Conservation (phyloP, 2,329 filamentous ascomycete genomes). For the Xylaria sp. region DNA sequence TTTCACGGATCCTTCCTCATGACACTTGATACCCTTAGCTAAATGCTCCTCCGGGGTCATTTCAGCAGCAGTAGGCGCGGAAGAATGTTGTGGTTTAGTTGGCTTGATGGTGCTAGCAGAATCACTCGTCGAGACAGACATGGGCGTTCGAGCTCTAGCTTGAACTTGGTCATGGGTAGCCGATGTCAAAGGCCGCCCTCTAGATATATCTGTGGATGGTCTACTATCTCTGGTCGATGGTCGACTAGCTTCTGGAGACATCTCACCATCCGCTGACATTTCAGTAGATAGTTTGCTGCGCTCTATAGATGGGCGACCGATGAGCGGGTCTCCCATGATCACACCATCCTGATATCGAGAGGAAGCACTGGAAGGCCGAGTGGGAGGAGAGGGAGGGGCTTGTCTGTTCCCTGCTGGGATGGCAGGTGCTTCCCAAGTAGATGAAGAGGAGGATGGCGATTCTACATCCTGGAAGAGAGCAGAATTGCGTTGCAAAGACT, state of each 20-base stretch:
- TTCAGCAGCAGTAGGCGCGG: slow-evolving; percentile 69
- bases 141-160: slow-evolving; percentile 55
- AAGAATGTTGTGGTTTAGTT: slow-evolving; percentile 55
- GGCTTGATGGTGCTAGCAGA: slow-evolving; percentile 64
- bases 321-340: slow-evolving; percentile 52
- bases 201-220: slow-evolving; percentile 59
- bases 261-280: slow-evolving; percentile 53
- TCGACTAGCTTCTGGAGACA: slow-evolving; percentile 57
- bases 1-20: slow-evolving; percentile 86
- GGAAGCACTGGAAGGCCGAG: slow-evolving; percentile 67
- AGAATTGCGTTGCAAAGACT: slow-evolving; percentile 76
- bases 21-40: slow-evolving; percentile 86
- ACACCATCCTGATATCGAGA: slow-evolving; percentile 49
- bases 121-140: slow-evolving; percentile 63
- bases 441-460: slow-evolving; percentile 63
- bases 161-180: slow-evolving; percentile 52
- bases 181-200: slow-evolving; percentile 57
- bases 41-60: slow-evolving; percentile 89
- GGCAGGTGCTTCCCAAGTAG: slow-evolving; percentile 70
- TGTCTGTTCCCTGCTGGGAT: slow-evolving; percentile 53
- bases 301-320: slow-evolving; percentile 60
- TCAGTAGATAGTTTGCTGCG: slow-evolving; percentile 62
- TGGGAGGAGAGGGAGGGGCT: slow-evolving; percentile 70
- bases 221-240: slow-evolving; percentile 57
- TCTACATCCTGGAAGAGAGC: slow-evolving; percentile 65